Percentiles rank a stretch among this genome's conserved stretches.
Conservation (phyloP, 257 asterid genomes). For the Solanum chiquidenum region DNA sequence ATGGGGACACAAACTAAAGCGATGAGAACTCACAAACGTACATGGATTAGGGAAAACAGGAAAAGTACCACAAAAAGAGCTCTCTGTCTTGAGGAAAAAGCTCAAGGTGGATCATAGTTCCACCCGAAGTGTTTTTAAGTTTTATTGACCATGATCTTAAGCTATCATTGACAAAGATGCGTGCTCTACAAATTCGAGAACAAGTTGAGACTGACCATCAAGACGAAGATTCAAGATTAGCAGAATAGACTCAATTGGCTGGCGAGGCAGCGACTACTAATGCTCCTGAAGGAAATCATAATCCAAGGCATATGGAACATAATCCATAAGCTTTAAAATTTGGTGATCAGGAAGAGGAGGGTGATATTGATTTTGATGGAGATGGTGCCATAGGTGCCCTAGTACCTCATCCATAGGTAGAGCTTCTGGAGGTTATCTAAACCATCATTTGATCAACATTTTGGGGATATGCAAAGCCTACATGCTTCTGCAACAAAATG, state of each 20-base stretch:
- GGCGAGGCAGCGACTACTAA: not conserved
- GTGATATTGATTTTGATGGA: not conserved
- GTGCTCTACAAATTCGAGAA: not conserved
- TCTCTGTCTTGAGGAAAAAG: not conserved
- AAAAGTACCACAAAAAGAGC: no score
- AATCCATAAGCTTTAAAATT: not conserved
- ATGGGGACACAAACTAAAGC: no score
- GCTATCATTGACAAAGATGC: not conserved
- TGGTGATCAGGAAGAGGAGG: not conserved
- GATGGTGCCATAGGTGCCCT: not conserved
- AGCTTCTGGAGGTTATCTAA: no score
- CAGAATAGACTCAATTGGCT: not conserved
- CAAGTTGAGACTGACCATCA: not conserved
- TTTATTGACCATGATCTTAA: no score
- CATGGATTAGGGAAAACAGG: no score
- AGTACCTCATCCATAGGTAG: not conserved
- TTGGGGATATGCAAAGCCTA: not conserved
- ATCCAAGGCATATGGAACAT: not conserved
- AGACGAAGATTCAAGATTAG: not conserved
- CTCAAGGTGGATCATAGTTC: not conserved
- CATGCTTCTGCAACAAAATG: not conserved
- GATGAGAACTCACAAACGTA: no score
- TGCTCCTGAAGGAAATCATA: not conserved
- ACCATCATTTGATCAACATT: not conserved
- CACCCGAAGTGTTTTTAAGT: not conserved